phyloP scores from a whole-genome alignment of 805 yeast species.

The Barnettozyma wickerhamii region DNA sequence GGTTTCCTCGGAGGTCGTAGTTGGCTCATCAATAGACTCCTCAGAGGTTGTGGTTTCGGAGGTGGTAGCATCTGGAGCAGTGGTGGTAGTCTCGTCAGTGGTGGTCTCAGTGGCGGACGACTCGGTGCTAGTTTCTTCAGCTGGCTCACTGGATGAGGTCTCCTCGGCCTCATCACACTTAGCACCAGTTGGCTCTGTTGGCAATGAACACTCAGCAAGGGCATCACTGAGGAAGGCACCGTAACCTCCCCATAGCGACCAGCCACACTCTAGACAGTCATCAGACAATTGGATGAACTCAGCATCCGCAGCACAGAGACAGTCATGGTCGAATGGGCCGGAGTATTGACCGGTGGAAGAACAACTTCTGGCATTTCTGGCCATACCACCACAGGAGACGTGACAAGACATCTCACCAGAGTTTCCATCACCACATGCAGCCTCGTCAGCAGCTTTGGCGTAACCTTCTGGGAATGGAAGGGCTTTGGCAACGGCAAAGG shows the following conservation, averaged over 20 bases:
- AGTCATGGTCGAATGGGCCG: conserved; percentile 8
- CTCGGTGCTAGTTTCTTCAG: neutral
- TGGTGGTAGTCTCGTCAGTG: neutral
- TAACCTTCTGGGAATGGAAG: neutral
- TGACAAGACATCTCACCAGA: conserved; percentile 5
- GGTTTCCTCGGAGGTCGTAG: neutral
- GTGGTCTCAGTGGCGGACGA: too few species aligned
- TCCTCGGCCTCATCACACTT: neutral
- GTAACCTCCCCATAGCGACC: conserved; percentile 10
- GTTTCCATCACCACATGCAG: conserved; percentile 4
- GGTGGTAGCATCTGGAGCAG: neutral
- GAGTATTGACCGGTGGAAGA: conserved; percentile 3
- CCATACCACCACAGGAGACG: conserved; percentile 8
- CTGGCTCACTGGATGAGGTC: conserved; percentile 1
- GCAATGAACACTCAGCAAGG: conserved; percentile 7
- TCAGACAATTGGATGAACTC: conserved; percentile 2
- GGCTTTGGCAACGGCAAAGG: neutral
- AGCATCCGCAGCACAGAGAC: conserved; percentile 7
- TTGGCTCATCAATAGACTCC: neutral
- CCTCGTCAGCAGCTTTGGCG: neutral
- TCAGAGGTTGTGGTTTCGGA: neutral
- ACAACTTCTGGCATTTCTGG: conserved; percentile 8
- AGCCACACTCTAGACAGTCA: conserved; percentile 11
- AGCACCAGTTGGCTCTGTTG: conserved; percentile 11
- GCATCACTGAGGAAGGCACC: conserved; percentile 4